Percentiles rank a stretch among this genome's conserved stretches.
Conservation (phyloP, 1,139 yeast genomes). For the Geotrichum candidum region DNA sequence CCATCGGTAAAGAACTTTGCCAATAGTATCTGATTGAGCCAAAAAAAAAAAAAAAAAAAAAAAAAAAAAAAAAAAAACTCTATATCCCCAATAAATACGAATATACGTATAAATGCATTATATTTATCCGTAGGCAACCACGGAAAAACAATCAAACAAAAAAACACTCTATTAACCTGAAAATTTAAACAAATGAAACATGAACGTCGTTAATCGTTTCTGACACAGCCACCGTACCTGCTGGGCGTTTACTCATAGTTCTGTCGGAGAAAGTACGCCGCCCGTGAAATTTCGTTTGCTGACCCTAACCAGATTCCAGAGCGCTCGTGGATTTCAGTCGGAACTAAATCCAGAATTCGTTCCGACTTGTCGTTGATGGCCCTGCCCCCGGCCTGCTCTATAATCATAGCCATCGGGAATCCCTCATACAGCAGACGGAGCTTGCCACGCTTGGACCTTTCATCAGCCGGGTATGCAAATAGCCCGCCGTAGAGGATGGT, state of each 20-base stretch:
- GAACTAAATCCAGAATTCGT: conserved; percentile 77
- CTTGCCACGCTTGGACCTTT: conserved; percentile 83
- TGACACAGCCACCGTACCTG: neutral
- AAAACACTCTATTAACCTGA: neutral
- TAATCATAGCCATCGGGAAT: conserved; percentile 93
- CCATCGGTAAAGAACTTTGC: no score
- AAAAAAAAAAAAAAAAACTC: neutral
- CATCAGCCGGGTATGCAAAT: conserved; percentile 89
- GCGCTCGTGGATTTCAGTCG: conserved; percentile 87
- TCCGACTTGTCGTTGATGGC: conserved; percentile 89
- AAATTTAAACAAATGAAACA: neutral
- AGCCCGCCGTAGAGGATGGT: conserved; percentile 91
- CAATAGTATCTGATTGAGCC: no score
- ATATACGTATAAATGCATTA: no score
- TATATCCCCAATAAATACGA: neutral
- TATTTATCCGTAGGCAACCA: neutral
- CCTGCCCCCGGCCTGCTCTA: conserved; percentile 94
- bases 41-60: neutral
- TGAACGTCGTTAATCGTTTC: neutral
- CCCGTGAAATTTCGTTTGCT: neutral
- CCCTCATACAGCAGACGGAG: conserved; percentile 89
- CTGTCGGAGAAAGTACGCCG: neutral
- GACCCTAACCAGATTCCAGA: conserved; percentile 93
- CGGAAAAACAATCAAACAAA: neutral
- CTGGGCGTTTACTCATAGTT: neutral